Evolutionary conservation across 129 eudicot genomes (phyloP).

Genomic region (Ambrosia artemisiifolia): DNA sequence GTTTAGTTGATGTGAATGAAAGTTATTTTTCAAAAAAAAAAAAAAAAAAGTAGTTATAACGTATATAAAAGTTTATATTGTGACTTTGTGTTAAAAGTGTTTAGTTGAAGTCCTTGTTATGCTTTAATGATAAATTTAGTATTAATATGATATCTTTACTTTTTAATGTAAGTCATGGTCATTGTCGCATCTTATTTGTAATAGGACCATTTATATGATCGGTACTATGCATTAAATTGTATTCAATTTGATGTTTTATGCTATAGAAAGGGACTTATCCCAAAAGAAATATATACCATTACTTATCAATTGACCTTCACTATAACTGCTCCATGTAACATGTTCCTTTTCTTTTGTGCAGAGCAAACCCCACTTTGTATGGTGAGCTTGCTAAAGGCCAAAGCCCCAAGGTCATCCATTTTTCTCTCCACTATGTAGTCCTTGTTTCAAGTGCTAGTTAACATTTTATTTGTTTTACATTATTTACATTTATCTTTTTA

Average conservation of each 20-base stretch:
- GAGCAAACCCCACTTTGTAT: conserved; percentile 62
- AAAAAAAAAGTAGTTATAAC: not conserved
- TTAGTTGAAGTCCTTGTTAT: not conserved
- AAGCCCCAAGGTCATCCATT: conserved; percentile 72
- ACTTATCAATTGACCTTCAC: conserved; percentile 5
- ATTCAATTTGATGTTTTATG: not conserved
- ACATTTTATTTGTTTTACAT: not conserved
- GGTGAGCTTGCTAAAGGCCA: conserved; percentile 71
- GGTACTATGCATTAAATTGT: conserved; percentile 8
- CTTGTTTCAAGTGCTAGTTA: not conserved
- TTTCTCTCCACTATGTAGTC: not conserved
- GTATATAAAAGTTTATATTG: not conserved
- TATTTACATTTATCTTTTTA: not conserved
- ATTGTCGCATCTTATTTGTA: not conserved
- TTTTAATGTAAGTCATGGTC: not conserved
- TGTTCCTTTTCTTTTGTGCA: conserved; percentile 22
- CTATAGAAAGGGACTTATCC: conserved; percentile 10
- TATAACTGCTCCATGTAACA: not conserved
- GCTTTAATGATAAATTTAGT: not conserved
- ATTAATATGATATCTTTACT: not conserved
- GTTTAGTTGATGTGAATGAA: no score
- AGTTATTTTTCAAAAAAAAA: no score
- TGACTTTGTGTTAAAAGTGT: not conserved
- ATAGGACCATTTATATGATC: not conserved
- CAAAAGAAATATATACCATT: not conserved